These are phyloP conservation scores for Torulaspora quercuum DNA, from an alignment of 805 yeast genomes.

Conservation along the genomic window DNA sequence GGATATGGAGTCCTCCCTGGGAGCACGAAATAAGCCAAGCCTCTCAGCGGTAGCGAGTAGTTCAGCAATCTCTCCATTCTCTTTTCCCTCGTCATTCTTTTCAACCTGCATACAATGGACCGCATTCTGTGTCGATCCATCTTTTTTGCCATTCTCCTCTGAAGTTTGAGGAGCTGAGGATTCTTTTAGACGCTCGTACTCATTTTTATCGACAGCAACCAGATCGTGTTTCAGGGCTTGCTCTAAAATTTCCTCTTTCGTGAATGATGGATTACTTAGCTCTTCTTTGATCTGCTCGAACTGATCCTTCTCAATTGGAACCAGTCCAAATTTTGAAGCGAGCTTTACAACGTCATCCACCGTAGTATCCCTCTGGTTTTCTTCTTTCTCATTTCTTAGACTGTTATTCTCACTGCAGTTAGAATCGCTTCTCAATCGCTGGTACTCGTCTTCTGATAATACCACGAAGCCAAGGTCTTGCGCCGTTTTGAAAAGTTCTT, in stretches of 20 bases:
- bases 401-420: too few species aligned
- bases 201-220: constrained; percentile 29
- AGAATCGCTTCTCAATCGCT: background rate
- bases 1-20: background rate
- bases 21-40: constrained; percentile 6
- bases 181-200: constrained; percentile 25
- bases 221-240: constrained; percentile 29
- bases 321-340: constrained; percentile 18
- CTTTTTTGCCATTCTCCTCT: background rate
- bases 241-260: constrained; percentile 21
- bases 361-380: constrained; percentile 4
- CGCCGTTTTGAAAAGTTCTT: constrained; percentile 3
- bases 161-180: constrained; percentile 22
- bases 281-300: constrained; percentile 31
- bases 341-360: constrained; percentile 13
- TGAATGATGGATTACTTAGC: constrained; percentile 30
- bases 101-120: too few species aligned
- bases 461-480: constrained; percentile 2
- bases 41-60: constrained; percentile 2
- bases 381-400: background rate
- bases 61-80: background rate
- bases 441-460: constrained; percentile 2
- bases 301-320: constrained; percentile 38
- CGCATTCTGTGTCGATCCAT: too few species aligned
- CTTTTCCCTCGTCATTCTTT: background rate